Base-by-base conservation (phyloP, 352 stramenopile genomes). In the Globisporangium alternatum region DNA sequence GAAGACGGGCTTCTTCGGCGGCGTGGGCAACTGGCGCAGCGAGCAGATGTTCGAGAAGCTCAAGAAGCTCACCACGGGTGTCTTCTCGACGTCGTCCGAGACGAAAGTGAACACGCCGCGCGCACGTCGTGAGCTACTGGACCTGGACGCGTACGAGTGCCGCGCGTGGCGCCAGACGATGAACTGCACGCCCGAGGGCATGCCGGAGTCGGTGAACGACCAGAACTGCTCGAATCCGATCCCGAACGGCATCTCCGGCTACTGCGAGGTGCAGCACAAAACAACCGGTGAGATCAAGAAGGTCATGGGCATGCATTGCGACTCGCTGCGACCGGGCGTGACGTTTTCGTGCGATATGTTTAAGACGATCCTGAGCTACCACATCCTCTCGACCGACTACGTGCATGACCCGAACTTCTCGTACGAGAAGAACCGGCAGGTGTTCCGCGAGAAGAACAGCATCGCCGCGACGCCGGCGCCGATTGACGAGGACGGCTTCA, bases 1-100 rank as follows among this genome's bases (percentile, higher is more conserved):
- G 21, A 73, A 58, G 0, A 28, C 56, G 12, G 48, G 63, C 43
- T 73, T 85, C 33, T 85, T 85, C 53, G 59, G 66, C 3, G 53
- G 57, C 30, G 35, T 64, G 6, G 48, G 58, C 45, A 55, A 61
- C 53, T 82, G 74, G 74, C 70, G 71, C 56, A 65, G 74, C 57
- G 71, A 63, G 33, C 77, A 79, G 43, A 70, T 85, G 64, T 65
- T 85, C 33, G 54, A 69, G 12, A 76, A 76, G 44, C 72, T 82
- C n/a, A 71, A 81, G 70, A 55, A 56, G 54, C 62, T 63, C 55
- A 57, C 54, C 2, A 57, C 51, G 17, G 21, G 33, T 21, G 45
- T 64, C n/a, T 61, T 67, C 37, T 53, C 61, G 19, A 31, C 52
- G 17, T 58, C 43, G 25, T 10, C 45, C 15, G 55, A 68, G 15